Evolutionary conservation across 208 protist genomes (phyloP).

Genomic region (Histomonas meleagridis): DNA sequence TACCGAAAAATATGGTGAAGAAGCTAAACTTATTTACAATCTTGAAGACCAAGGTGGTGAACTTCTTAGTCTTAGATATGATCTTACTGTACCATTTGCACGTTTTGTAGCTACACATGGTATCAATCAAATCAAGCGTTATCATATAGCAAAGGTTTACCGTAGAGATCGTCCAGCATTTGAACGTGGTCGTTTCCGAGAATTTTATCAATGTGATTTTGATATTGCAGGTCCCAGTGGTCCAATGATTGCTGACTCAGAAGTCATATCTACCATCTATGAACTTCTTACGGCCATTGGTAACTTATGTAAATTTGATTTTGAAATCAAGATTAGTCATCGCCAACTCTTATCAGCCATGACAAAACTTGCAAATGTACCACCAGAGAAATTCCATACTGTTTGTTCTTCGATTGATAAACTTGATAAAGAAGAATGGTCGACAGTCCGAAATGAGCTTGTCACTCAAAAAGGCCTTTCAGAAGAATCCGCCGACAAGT

Average conservation of each 20-base stretch:
- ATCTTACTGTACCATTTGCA: slow-evolving; percentile 71
- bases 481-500: slow-evolving; percentile 48
- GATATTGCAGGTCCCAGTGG: slow-evolving; percentile 65
- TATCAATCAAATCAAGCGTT: slow-evolving; percentile 63
- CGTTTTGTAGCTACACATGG: slow-evolving; percentile 63
- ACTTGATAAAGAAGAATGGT: slow-evolving; percentile 66
- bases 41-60: slow-evolving; percentile 69
- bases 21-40: slow-evolving; percentile 74
- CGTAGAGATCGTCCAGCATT: slow-evolving; percentile 65
- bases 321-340: slow-evolving; percentile 63
- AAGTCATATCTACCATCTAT: slow-evolving; percentile 57
- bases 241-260: slow-evolving; percentile 64
- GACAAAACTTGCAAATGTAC: slow-evolving; percentile 62
- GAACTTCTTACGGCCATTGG: slow-evolving; percentile 62
- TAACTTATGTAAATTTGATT: slow-evolving; percentile 42
- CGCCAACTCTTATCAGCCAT: slow-evolving; percentile 61
- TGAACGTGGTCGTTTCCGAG: slow-evolving; percentile 62
- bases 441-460: slow-evolving; percentile 61
- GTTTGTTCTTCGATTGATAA: slow-evolving; percentile 70
- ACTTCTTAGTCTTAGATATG: slow-evolving; percentile 64
- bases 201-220: slow-evolving; percentile 77
- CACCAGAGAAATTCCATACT: slow-evolving; percentile 56
- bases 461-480: slow-evolving; percentile 58
- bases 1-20: slow-evolving; percentile 73
- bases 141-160: slow-evolving; percentile 72